Conservation (phyloP, 441 rosid species). For the Jatropha podagrica region DNA sequence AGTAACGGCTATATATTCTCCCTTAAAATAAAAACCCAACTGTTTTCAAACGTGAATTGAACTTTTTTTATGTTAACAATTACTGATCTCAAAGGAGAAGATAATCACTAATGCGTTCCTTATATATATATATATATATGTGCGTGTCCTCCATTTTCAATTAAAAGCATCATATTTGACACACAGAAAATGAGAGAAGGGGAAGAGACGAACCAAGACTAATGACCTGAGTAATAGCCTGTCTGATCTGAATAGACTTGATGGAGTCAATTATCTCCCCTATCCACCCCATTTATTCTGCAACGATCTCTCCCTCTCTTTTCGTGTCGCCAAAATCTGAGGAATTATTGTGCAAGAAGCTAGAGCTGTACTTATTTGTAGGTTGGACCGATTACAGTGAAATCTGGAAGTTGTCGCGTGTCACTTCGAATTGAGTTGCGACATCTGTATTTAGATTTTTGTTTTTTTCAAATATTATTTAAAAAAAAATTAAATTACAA, state of each 20-base stretch:
- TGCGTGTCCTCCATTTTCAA: too few relatives aligned
- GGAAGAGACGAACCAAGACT: constrained; percentile 22
- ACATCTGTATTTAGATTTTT: background rate
- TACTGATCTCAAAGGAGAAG: too few relatives aligned
- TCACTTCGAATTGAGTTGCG: background rate
- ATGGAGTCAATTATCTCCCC: constrained; percentile 14
- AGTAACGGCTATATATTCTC: background rate
- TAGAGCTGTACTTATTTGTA: background rate
- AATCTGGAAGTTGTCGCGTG: background rate
- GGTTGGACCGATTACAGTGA: background rate
- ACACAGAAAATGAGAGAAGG: background rate
- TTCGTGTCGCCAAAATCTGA: too few relatives aligned
- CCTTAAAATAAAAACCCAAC: background rate
- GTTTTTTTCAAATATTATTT: too few relatives aligned
- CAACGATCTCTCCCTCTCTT: background rate
- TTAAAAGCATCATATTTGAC: background rate
- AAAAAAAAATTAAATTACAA: too few relatives aligned
- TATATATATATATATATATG: too few relatives aligned
- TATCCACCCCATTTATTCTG: constrained; percentile 12
- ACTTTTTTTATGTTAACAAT: too few relatives aligned
- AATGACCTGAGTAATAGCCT: constrained; percentile 17
- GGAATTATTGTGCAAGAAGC: too few relatives aligned
- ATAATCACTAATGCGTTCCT: too few relatives aligned
- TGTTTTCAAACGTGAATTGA: background rate
- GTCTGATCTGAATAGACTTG: constrained; percentile 24